Conservation (phyloP, 2,329 filamentous ascomycete species). For the Hymenoscyphus fraxineus region DNA sequence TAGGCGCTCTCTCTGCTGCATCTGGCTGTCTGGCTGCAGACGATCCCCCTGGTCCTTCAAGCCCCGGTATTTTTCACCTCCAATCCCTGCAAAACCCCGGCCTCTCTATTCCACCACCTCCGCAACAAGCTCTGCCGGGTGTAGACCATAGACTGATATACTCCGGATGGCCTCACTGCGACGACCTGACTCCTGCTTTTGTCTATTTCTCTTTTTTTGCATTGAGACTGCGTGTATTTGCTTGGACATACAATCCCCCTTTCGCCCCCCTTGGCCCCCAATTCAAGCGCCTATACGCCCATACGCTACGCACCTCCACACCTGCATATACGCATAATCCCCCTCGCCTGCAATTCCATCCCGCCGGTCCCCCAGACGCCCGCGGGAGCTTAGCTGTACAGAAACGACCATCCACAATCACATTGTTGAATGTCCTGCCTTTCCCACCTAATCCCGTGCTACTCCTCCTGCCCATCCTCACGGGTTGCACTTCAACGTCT, state of each 20-base stretch:
- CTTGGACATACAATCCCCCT: conserved; percentile 18
- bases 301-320: conserved; percentile 17
- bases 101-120: background rate
- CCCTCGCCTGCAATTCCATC: conserved; percentile 11
- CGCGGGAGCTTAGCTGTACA: conserved; percentile 25
- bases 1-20: conserved; percentile 38
- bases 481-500: conserved; percentile 27
- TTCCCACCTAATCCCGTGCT: conserved; percentile 32
- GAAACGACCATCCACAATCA: conserved; percentile 15
- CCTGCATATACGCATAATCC: conserved; percentile 10
- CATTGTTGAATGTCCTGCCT: conserved; percentile 19
- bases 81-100: background rate
- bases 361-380: conserved; percentile 27
- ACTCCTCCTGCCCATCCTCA: conserved; percentile 24
- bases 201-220: background rate
- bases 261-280: conserved; percentile 26
- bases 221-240: conserved; percentile 25
- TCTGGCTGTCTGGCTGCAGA: background rate
- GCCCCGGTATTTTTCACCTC: conserved; percentile 19
- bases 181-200: conserved; percentile 10
- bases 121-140: background rate
- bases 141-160: conserved; percentile 4
- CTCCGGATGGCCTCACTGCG: conserved; percentile 26
- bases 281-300: conserved; percentile 33
- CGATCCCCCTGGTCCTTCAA: conserved; percentile 28